Conservation (phyloP, 2,329 filamentous ascomycete species). For the Periconia digitata region DNA sequence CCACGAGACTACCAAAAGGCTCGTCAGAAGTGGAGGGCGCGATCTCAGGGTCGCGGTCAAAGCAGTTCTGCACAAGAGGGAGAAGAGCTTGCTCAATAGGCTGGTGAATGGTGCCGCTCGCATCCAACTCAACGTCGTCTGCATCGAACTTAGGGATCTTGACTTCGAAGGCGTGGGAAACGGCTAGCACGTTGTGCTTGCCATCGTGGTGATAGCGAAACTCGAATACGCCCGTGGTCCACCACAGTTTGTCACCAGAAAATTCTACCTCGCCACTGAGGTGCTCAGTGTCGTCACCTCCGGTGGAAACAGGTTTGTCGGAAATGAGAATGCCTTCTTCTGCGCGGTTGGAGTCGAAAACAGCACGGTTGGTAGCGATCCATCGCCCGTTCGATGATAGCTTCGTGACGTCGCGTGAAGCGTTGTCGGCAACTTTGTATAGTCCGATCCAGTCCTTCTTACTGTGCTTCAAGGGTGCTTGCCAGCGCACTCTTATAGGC, state of each 20-base stretch:
- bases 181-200: constrained; percentile 88
- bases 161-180: constrained; percentile 92
- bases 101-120: constrained; percentile 62
- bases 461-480: constrained; percentile 81
- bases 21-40: constrained; percentile 80
- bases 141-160: constrained; percentile 80
- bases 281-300: constrained; percentile 58
- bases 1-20: constrained; percentile 79
- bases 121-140: constrained; percentile 63
- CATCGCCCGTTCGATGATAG: constrained; percentile 86
- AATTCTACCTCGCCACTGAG: constrained; percentile 84
- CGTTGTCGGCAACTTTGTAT: constrained; percentile 94
- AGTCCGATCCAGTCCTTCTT: constrained; percentile 94
- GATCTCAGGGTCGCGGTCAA: constrained; percentile 88
- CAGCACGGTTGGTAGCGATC: constrained; percentile 75
- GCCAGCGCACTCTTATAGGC: constrained; percentile 88
- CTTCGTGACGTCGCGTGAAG: constrained; percentile 78
- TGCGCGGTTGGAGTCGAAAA: constrained; percentile 73
- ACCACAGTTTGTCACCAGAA: constrained; percentile 91
- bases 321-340: constrained; percentile 75
- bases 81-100: constrained; percentile 77
- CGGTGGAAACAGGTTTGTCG: constrained; percentile 60
- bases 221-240: constrained; percentile 94
- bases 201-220: constrained; percentile 96
- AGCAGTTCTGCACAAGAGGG: constrained; percentile 85